Percentiles rank a stretch among this genome's conserved stretches.
Conservation (phyloP, 352 stramenopile genomes). For the Phytophthora sojae region DNA sequence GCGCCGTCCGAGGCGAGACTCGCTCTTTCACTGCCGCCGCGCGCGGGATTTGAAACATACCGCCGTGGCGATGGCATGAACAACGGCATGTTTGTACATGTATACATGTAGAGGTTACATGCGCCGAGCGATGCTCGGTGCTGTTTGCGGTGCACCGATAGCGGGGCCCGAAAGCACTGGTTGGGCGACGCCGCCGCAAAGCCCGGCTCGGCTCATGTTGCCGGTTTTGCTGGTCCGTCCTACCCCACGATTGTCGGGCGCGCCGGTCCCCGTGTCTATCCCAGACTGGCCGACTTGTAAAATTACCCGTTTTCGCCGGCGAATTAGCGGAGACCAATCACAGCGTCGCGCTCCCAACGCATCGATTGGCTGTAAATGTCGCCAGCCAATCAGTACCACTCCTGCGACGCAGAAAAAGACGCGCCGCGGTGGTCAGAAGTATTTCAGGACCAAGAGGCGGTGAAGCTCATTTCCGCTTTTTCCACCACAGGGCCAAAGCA, state of each 20-base stretch:
- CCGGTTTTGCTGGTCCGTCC: conserved; percentile 6
- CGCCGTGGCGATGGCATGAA: neutral
- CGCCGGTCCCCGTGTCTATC: conserved; percentile 14
- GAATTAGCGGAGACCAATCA: conserved; percentile 18
- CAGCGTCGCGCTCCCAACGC: neutral
- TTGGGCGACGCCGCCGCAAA: neutral
- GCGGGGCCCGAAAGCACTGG: neutral
- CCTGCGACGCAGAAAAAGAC: conserved; percentile 11
- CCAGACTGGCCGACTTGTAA: conserved; percentile 10
- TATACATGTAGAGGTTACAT: too few relatives aligned
- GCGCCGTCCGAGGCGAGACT: neutral
- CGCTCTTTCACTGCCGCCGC: neutral
- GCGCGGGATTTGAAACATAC: neutral
- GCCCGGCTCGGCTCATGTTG: conserved; percentile 2
- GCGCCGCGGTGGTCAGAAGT: conserved; percentile 18
- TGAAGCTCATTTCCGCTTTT: conserved; percentile 46
- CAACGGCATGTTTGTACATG: neutral
- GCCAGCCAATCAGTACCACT: conserved; percentile 13
- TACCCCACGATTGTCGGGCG: conserved; percentile 28
- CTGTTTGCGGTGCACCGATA: neutral
- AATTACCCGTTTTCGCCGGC: conserved; percentile 19
- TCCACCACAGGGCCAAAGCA: neutral
- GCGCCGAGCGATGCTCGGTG: too few relatives aligned
- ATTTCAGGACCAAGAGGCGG: conserved; percentile 15
- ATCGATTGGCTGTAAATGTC: conserved; percentile 24